phyloP scores from a whole-genome alignment of 805 yeast species.

The Myxozyma kluyveri region DNA sequence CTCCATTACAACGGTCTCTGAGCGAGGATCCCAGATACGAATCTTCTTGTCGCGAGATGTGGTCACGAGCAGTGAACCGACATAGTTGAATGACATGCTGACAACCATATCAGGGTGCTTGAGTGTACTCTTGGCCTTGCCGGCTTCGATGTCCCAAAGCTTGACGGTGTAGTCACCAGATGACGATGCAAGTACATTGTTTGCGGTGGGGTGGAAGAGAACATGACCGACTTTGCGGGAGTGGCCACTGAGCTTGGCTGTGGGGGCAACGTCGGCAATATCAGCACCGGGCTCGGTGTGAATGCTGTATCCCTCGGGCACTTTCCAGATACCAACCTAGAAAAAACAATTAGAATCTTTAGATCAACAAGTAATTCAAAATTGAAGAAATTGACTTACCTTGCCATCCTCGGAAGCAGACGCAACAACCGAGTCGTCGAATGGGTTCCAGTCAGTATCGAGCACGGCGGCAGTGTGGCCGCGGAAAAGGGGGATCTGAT shows the following conservation, averaged over 20 bases:
- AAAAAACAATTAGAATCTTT: background rate
- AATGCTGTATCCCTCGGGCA: slow-evolving; percentile 78
- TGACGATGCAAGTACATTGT: slow-evolving; percentile 81
- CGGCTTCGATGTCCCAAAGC: slow-evolving; percentile 82
- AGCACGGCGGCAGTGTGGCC: slow-evolving; percentile 95
- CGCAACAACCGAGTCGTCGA: slow-evolving; percentile 68
- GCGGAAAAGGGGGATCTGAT: slow-evolving; percentile 85
- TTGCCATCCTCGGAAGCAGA: slow-evolving; percentile 83
- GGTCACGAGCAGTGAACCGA: slow-evolving; percentile 83
- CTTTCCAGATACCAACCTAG: slow-evolving; percentile 75
- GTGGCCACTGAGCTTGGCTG: slow-evolving; percentile 75
- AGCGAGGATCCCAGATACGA: slow-evolving; percentile 86
- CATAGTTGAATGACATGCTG: slow-evolving; percentile 86
- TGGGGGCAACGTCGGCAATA: slow-evolving; percentile 68
- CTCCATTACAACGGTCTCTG: slow-evolving; percentile 71
- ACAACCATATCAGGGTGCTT: slow-evolving; percentile 88
- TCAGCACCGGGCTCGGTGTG: slow-evolving; percentile 53
- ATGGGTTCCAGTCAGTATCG: slow-evolving; percentile 95
- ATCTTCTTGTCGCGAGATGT: slow-evolving; percentile 86
- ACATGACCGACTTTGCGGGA: slow-evolving; percentile 86
- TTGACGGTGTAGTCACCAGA: slow-evolving; percentile 89
- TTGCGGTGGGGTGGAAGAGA: slow-evolving; percentile 82
- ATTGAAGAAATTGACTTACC: slow-evolving; percentile 36
- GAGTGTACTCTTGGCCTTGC: slow-evolving; percentile 66
- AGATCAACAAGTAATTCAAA: background rate